Percentiles rank a stretch among this genome's conserved stretches.
phyloP scores from a whole-genome alignment of 2,329 filamentous ascomycete species.

The Fusarium falciforme region DNA sequence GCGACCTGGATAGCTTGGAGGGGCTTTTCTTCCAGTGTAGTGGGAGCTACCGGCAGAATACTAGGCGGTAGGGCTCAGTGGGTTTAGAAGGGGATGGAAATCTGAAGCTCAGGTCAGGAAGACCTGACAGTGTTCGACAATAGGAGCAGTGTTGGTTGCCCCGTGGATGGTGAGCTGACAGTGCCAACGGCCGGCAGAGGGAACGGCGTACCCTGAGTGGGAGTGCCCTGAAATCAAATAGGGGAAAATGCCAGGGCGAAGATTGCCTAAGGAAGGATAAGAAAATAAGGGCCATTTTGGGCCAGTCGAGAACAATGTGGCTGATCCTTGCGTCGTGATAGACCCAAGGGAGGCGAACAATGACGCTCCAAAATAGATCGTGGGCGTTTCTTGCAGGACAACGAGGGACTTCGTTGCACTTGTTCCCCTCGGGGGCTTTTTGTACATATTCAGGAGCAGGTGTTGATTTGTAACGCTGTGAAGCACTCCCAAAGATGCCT shows the following conservation, averaged over 20 bases:
- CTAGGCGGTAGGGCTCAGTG: background rate
- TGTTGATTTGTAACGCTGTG: accelerated
- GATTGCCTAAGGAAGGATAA: background rate
- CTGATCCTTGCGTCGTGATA: background rate
- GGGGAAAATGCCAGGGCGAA: background rate
- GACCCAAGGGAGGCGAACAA: background rate
- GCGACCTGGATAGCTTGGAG: background rate
- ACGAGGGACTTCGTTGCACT: background rate
- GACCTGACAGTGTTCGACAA: background rate
- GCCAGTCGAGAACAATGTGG: background rate
- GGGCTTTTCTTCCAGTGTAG: background rate
- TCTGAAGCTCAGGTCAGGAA: background rate
- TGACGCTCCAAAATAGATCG: background rate
- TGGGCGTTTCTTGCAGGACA: background rate
- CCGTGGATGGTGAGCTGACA: background rate
- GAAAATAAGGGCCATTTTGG: background rate
- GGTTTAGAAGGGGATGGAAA: background rate
- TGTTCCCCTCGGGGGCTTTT: background rate
- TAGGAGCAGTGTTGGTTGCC: background rate
- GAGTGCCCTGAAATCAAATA: background rate
- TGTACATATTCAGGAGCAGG: background rate
- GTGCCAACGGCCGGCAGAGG: background rate
- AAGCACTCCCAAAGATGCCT: too few species aligned
- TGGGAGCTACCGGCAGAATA: background rate
- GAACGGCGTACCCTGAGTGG: background rate